Base-by-base conservation (phyloP, 768 basidiomycete genomes). In the Naganishia randhawae region DNA sequence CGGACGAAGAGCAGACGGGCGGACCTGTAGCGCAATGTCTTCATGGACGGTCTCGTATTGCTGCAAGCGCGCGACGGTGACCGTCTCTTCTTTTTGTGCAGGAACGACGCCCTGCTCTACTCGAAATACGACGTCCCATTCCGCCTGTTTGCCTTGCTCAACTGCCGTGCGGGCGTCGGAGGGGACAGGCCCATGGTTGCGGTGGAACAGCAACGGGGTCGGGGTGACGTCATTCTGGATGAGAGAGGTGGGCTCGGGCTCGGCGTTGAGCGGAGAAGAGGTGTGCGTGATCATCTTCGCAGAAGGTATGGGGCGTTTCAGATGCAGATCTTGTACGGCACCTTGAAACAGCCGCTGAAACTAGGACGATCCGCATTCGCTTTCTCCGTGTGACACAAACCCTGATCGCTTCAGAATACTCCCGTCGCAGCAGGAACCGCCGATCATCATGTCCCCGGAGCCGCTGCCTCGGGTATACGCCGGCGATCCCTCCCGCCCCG, bases 241-340 rank as follows among this genome's bases (percentile, higher is more conserved):
- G 14, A 90, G 82, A 19, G 83, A 82, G 41, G 82, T 76, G 6
- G 83, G 83, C 1, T 82, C 79, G 0, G 89, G 86, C 71, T 91
- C 89, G 19, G 88, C 88, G 74, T 90, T 90, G 81, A 85, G 86
- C 2, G 88, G 89, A 9, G 83, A 73, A 7, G 81, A 33, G 55
- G 37, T 48, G 54, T 67, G 66, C 1, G 52, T 67, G 31, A 67
- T 64, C 63, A 64, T 64, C 9, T 17, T 48, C n/a, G 5, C n/a
- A n/a, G n/a, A n/a, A n/a, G n/a, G n/a, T n/a, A n/a, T n/a, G 14
- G n/a, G 45, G 19, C 3, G 14, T n/a, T 17, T 22, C 4, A 8
- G 19, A 16, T n/a, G 19, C 19, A 1, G 3, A 22, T 17, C 45
- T 48, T 22, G 7, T 22, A 22, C 25, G 14, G 45, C 11, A 3